Conservation (phyloP, 768 basidiomycete genomes). For the Phaffia tasmanica region DNA sequence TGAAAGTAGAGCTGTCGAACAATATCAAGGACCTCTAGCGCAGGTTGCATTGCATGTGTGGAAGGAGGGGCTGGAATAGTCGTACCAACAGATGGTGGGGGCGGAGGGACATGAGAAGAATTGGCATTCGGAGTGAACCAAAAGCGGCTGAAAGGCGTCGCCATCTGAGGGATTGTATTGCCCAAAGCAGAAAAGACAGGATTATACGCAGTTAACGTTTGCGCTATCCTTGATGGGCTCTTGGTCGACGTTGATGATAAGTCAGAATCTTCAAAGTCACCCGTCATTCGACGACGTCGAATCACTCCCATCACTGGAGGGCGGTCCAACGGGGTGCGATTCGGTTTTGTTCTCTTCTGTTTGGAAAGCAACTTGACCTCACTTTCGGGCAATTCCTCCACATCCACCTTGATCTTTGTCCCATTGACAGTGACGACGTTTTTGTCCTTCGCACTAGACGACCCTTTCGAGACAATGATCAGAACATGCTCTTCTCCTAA, state of each 20-base stretch:
- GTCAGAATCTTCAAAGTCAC: conserved; percentile 44
- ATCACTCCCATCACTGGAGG: conserved; percentile 62
- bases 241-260: background rate
- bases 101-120: background rate
- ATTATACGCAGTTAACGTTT: background rate
- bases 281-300: conserved; percentile 58
- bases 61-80: background rate
- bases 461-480: conserved; percentile 62
- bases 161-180: conserved; percentile 5
- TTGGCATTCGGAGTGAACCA: conserved; percentile 6
- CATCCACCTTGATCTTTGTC: conserved; percentile 66
- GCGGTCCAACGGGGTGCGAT: conserved; percentile 82
- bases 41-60: conserved; percentile 61
- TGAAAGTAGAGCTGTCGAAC: conserved; percentile 58
- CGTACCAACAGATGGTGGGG: background rate
- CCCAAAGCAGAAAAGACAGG: background rate
- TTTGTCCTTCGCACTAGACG: conserved; percentile 55
- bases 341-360: conserved; percentile 74
- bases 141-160: conserved; percentile 12
- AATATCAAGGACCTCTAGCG: conserved; percentile 69
- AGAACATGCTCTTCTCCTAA: conserved; percentile 63
- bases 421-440: conserved; percentile 83
- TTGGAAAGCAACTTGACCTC: conserved; percentile 74
- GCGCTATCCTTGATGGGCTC: conserved; percentile 35
- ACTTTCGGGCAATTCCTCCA: conserved; percentile 72